Percentiles rank a stretch among this genome's conserved stretches.
These are phyloP conservation scores for Protea cynaroides DNA, from an alignment of 164 flowering plant species.

Conservation along the genomic window DNA sequence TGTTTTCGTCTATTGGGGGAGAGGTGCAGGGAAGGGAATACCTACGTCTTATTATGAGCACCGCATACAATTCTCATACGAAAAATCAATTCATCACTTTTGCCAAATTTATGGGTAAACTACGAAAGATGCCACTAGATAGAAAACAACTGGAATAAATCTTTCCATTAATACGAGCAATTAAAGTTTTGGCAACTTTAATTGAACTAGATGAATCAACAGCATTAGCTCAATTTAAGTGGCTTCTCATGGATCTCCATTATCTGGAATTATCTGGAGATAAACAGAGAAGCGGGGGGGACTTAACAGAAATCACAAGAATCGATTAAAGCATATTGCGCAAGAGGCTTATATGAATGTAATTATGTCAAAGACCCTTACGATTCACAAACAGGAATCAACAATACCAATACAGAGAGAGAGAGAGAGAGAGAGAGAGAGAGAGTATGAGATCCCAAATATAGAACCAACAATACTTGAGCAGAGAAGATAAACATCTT, in stretches of 20 bases:
- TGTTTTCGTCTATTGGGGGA: not conserved
- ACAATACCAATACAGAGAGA: too few relatives aligned
- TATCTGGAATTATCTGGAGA: not conserved
- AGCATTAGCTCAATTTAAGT: not conserved
- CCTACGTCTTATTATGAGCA: not conserved
- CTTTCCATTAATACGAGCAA: too few relatives aligned
- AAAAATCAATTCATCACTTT: not conserved
- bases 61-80: not conserved
- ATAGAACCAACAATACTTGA: not conserved
- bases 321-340: not conserved
- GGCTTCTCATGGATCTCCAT: not conserved
- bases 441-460: not conserved
- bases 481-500: slow-evolving; percentile 2
- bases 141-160: not conserved
- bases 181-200: too few relatives aligned
- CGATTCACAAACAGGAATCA: too few relatives aligned
- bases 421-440: too few relatives aligned
- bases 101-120: not conserved
- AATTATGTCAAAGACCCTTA: too few relatives aligned
- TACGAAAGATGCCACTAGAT: not conserved
- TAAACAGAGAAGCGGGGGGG: not conserved
- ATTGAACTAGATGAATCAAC: too few relatives aligned
- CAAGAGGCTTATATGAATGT: too few relatives aligned
- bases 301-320: not conserved
- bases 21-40: not conserved